Evolutionary conservation across 139 green algal species (phyloP).

Genomic region (Eudorina sp.): DNA sequence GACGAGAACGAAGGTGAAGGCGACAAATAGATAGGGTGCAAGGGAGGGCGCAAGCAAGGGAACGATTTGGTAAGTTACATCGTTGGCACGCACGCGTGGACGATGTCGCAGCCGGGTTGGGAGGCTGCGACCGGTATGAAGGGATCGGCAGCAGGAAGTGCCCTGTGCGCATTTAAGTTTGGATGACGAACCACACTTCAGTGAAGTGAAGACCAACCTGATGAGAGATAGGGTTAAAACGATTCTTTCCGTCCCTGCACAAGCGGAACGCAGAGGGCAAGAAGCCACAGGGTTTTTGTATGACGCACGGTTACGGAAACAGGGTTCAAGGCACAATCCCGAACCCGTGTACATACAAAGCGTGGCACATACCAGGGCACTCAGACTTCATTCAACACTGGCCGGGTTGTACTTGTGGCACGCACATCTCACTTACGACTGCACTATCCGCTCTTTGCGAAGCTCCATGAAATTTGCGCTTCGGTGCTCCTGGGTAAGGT

Average conservation of each 20-base stretch:
- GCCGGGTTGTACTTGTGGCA: not conserved
- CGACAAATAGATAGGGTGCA: too few species aligned
- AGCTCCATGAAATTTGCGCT: not conserved
- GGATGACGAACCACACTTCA: not conserved
- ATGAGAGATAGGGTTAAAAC: slow-evolving; percentile 38
- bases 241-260: slow-evolving; percentile 6
- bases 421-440: slow-evolving; percentile 19
- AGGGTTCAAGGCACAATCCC: too few species aligned
- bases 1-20: too few species aligned
- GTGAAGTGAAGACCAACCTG: not conserved
- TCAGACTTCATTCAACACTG: not conserved
- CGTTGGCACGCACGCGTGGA: too few species aligned
- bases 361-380: not conserved
- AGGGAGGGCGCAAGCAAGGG: too few species aligned
- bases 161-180: not conserved
- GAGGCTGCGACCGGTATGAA: too few species aligned
- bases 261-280: not conserved
- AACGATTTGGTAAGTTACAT: too few species aligned
- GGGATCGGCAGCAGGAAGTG: too few species aligned
- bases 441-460: not conserved
- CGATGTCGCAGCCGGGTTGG: too few species aligned
- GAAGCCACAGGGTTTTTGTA: not conserved
- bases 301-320: not conserved
- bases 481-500: not conserved
- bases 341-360: not conserved